These are phyloP conservation scores for Astrephomene gubernaculifera DNA, from an alignment of 139 green algal genomes.

Conservation along the genomic window DNA sequence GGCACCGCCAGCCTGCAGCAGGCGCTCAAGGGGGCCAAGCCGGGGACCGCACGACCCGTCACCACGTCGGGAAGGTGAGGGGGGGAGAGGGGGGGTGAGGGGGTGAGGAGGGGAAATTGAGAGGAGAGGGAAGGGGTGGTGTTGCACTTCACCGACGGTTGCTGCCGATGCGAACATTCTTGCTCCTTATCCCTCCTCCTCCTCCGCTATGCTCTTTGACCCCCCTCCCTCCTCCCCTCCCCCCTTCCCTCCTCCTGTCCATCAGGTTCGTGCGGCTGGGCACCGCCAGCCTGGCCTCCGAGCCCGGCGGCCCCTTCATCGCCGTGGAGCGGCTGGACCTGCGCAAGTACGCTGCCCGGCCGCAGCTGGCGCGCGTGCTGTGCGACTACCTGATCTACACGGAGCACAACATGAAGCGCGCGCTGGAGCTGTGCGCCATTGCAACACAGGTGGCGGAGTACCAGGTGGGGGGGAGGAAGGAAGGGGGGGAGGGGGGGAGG, in stretches of 20 bases:
- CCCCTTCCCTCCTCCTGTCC: not conserved
- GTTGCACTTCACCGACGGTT: no score
- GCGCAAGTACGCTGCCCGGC: constrained; percentile 73
- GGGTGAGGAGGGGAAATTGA: not conserved
- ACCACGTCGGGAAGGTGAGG: constrained; percentile 74
- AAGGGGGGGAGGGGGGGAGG: not conserved
- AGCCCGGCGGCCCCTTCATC: constrained; percentile 83
- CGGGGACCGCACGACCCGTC: constrained; percentile 74
- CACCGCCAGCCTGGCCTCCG: constrained; percentile 77
- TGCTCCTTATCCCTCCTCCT: no score
- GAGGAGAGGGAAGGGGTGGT: no score
- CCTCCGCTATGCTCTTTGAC: no score
- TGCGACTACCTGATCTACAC: constrained; percentile 89
- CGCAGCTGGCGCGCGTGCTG: constrained; percentile 72
- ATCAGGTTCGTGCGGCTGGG: constrained; percentile 80
- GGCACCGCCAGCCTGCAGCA: constrained; percentile 52
- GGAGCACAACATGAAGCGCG: constrained; percentile 85
- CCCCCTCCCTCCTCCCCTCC: not conserved
- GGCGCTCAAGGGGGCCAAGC: constrained; percentile 49
- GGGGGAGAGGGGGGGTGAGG: not conserved
- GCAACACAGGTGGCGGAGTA: constrained; percentile 58
- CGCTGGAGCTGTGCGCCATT: constrained; percentile 75
- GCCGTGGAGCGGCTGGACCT: constrained; percentile 79
- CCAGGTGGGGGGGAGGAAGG: constrained; percentile 32
- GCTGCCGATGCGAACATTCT: no score